These are phyloP conservation scores for Ceraceosorus bombacis DNA, from an alignment of 1,284 basidiomycete species.

Conservation along the genomic window DNA sequence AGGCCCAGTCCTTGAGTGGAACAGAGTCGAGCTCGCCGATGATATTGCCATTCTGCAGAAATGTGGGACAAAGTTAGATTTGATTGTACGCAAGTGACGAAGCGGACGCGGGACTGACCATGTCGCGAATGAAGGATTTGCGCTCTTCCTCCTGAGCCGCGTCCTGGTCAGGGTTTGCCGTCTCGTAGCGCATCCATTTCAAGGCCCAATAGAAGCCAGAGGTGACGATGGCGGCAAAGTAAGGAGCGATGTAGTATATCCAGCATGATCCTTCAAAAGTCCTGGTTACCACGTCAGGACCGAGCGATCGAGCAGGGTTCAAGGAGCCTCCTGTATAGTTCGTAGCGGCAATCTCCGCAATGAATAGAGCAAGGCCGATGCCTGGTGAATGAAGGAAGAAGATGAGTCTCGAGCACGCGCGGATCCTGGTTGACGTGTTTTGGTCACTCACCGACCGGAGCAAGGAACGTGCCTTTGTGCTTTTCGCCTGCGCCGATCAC, in stretches of 20 bases:
- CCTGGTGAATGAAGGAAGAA: background rate
- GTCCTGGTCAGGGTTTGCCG: slow-evolving; percentile 32
- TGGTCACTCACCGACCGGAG: slow-evolving; percentile 56
- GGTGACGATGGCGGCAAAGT: slow-evolving; percentile 24
- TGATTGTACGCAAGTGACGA: too few species aligned
- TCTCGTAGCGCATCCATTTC: slow-evolving; percentile 28
- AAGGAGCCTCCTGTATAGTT: slow-evolving; percentile 36
- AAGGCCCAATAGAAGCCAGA: slow-evolving; percentile 26
- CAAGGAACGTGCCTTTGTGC: slow-evolving; percentile 63
- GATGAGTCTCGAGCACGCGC: slow-evolving; percentile 28
- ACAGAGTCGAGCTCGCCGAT: too few species aligned
- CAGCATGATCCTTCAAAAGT: slow-evolving; percentile 23
- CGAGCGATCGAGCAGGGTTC: slow-evolving; percentile 36
- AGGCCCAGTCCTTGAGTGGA: too few species aligned
- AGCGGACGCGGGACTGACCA: background rate
- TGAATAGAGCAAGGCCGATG: slow-evolving; percentile 17
- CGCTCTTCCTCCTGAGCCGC: slow-evolving; percentile 8
- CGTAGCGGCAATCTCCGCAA: slow-evolving; percentile 19
- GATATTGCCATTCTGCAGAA: too few species aligned
- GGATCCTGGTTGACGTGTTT: slow-evolving; percentile 50
- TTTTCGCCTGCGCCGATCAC: slow-evolving; percentile 47
- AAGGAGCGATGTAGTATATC: slow-evolving; percentile 35
- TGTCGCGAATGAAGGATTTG: background rate
- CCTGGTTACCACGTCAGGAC: slow-evolving; percentile 25
- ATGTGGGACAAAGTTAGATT: too few species aligned